Evolutionary conservation across 345 rosid genomes (phyloP).

Genomic region (Citrus sp.): DNA sequence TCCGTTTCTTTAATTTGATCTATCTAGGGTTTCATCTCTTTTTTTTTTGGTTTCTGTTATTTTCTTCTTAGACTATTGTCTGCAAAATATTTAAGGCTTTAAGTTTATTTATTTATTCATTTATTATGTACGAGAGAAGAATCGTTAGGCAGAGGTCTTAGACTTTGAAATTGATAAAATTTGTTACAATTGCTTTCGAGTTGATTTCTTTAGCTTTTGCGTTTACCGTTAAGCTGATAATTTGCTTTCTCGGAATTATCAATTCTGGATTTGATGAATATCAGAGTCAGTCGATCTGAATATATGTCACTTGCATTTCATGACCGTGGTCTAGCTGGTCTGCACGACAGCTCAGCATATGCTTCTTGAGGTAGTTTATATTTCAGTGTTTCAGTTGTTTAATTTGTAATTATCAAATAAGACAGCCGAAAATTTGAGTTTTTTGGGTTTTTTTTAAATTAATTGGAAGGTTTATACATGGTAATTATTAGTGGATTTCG

Average conservation of each 20-base stretch:
- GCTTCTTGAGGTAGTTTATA: constrained; percentile 3
- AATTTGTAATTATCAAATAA: background rate
- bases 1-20: constrained; percentile 5
- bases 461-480: background rate
- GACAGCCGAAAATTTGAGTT: background rate
- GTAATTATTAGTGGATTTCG: background rate
- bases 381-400: background rate
- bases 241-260: background rate
- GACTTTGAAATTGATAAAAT: background rate
- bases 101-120: background rate
- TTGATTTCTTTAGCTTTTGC: constrained; percentile 3
- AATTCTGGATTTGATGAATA: background rate
- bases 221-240: background rate
- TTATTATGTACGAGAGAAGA: background rate
- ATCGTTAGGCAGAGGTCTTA: background rate
- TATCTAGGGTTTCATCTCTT: constrained; percentile 8
- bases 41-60: background rate
- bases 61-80: background rate
- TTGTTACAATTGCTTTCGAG: background rate
- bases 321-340: background rate
- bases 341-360: background rate
- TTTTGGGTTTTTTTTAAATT: background rate
- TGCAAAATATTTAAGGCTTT: background rate
- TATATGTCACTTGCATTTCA: constrained; percentile 3
- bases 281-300: constrained; percentile 13